These are phyloP conservation scores for Sporisorium sorghi DNA, from an alignment of 1,284 basidiomycete genomes.

Conservation along the genomic window DNA sequence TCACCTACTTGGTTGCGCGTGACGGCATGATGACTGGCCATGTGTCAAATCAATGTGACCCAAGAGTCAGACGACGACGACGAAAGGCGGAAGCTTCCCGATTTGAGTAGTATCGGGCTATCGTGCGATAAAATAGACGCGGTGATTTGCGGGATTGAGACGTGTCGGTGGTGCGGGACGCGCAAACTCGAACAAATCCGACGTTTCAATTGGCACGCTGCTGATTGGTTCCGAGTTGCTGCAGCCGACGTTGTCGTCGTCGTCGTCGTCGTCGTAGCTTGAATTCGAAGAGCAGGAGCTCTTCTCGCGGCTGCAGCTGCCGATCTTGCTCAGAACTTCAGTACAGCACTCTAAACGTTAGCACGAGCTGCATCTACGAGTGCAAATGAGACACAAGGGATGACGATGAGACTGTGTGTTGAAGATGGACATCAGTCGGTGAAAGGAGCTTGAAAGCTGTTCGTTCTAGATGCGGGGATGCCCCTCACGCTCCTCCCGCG, in stretches of 20 bases:
- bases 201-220: conserved; percentile 40
- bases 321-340: too few relatives aligned
- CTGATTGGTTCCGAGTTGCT: conserved; percentile 32
- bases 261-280: too few relatives aligned
- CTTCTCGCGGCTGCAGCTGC: not conserved
- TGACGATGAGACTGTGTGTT: not conserved
- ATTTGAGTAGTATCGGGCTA: not conserved
- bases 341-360: not conserved
- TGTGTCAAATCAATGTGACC: too few relatives aligned
- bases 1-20: too few relatives aligned
- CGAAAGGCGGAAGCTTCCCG: not conserved
- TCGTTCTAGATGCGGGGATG: not conserved
- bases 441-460: not conserved
- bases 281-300: not conserved
- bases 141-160: conserved; percentile 38
- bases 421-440: too few relatives aligned
- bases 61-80: not conserved
- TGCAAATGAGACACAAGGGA: not conserved
- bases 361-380: not conserved
- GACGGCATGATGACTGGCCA: too few relatives aligned
- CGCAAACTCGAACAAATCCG: conserved; percentile 28
- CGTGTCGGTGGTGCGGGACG: not conserved
- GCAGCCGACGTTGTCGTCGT: not conserved
- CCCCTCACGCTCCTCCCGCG: too few relatives aligned
- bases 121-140: conserved; percentile 12